Percentiles rank a stretch among this genome's conserved stretches.
Evolutionary conservation across 805 yeast species (phyloP).

Genomic region (Metschnikowia anglica): DNA sequence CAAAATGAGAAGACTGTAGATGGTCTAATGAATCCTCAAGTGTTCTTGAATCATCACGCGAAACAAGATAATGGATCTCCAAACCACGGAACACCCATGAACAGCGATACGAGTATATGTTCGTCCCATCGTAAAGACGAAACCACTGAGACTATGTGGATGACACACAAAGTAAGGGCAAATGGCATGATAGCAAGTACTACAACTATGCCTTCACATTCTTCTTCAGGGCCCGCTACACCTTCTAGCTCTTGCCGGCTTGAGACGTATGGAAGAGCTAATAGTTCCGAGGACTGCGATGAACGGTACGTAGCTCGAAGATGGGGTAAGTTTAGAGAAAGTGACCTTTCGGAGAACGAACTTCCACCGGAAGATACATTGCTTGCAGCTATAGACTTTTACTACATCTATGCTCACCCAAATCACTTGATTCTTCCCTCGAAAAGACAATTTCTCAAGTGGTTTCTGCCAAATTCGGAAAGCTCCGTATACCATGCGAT

Average conservation of each 20-base stretch:
- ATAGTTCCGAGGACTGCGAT: background rate
- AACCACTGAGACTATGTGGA: background rate
- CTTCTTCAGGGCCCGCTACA: background rate
- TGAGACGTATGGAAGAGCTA: background rate
- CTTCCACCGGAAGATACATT: constrained; percentile 26
- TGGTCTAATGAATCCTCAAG: background rate
- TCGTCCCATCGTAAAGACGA: background rate
- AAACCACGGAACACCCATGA: background rate
- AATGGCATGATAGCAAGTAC: no score
- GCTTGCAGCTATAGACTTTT: constrained; percentile 23
- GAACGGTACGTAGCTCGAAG: background rate
- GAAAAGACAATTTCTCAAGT: constrained; percentile 20
- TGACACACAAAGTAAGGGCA: background rate
- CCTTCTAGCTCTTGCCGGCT: background rate
- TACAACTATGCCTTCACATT: background rate
- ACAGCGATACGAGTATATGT: background rate
- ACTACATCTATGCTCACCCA: constrained; percentile 25
- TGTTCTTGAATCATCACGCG: background rate
- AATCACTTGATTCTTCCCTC: constrained; percentile 24
- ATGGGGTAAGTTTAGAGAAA: background rate
- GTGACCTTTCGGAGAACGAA: constrained; percentile 23
- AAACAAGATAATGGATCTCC: background rate
- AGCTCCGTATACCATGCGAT: constrained; percentile 28
- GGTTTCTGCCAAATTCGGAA: constrained; percentile 24
- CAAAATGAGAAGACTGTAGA: background rate